These are phyloP conservation scores for Alternaria ventricosa DNA, from an alignment of 2,329 filamentous ascomycete species.

Conservation along the genomic window DNA sequence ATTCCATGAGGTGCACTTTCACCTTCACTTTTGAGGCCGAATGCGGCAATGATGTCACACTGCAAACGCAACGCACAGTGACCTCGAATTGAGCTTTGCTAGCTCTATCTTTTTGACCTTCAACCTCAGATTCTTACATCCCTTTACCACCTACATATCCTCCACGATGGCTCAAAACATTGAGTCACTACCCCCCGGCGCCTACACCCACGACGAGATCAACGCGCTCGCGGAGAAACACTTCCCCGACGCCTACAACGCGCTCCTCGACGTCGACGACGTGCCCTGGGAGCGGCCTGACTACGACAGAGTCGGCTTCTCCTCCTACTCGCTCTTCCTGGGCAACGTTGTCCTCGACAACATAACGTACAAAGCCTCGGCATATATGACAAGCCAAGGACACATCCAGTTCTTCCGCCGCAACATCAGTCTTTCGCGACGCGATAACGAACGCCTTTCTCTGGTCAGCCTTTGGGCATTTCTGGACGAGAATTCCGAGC, in stretches of 20 bases:
- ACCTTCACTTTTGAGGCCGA: background rate
- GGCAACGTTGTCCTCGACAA: background rate
- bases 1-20: background rate
- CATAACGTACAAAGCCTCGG: background rate
- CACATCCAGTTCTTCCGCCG: background rate
- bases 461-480: background rate
- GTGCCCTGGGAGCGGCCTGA: background rate
- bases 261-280: background rate
- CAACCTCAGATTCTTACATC: background rate
- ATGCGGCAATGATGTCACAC: background rate
- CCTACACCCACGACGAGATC: background rate
- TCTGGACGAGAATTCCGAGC: background rate
- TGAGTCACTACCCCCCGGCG: background rate
- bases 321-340: background rate
- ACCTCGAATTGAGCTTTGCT: background rate
- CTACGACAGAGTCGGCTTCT: background rate
- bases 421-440: background rate
- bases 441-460: background rate
- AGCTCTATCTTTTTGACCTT: background rate
- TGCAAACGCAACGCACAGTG: background rate
- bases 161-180: background rate
- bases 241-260: background rate
- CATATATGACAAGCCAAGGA: background rate
- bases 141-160: background rate
- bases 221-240: background rate